Base-by-base conservation (phyloP, 2,329 filamentous ascomycete species). In the Ceratocystis ficicola region DNA sequence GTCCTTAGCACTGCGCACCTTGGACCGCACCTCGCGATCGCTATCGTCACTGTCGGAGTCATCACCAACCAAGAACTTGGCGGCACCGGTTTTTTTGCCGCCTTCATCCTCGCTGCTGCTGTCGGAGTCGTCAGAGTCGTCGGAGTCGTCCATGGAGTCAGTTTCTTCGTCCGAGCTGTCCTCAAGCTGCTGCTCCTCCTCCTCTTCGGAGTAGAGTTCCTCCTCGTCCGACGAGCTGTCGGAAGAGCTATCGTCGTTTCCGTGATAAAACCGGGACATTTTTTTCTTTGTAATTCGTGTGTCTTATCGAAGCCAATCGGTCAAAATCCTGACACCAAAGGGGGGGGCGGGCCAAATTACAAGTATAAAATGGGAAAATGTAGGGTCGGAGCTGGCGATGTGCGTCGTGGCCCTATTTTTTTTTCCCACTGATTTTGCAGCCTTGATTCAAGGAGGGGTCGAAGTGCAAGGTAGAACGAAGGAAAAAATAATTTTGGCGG, bases 261-360 rank as follows among this genome's bases (percentile, higher is more conserved):
- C 89, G 78, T 90, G 89, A 83, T 97, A 97, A 80, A 97, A 99
- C 81, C 91, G 89, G 83, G 94, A 97, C 89, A 93, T 94, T 10
- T 69, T 55, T 65, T 62, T 57, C 64, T 55, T 64, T 64, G 32
- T 62, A n/a, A 5, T 20, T 30, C 15, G 25, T 20, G 15, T 62
- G 25, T 46, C 44, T 36, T 36, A 20, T 25, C 17, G 52, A 46
- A 48, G 2, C 64, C 25, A 52, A 28, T 66, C 55, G 44, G 55
- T 59, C 15, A 25, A 32, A 50, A 44, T 36, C 32, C 44, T 28
- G 48, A 52, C 36, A 59, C 50, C 17, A 60, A 15, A 41, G 50
- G 25, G 44, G 32, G 50, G 52, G 60, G 46, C 28, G 36, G 36
- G 36, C 36, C 36, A 67, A 61, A 63, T 57, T 64, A n/a, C 57